Conservation (phyloP, 163 green algal species). For the Chlamydomonas reinhardtii region DNA sequence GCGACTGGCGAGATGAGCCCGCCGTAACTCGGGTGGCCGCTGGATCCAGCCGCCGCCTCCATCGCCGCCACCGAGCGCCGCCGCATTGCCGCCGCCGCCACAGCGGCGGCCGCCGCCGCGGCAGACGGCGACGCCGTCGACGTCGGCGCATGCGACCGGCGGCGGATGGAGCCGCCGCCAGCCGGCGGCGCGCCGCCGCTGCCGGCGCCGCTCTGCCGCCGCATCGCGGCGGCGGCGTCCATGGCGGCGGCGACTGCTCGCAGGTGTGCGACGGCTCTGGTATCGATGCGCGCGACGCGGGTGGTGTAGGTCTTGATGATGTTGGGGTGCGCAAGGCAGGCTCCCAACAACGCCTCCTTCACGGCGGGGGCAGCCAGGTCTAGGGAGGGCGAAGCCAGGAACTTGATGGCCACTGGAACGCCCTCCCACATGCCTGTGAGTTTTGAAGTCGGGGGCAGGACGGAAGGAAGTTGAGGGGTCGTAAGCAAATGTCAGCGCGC, state of each 20-base stretch:
- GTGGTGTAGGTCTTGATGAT: slow-evolving; percentile 46
- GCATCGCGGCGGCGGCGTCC: not conserved
- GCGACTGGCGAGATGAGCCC: no score
- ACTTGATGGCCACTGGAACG: slow-evolving; percentile 32
- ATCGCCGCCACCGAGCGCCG: not conserved
- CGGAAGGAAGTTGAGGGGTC: no score
- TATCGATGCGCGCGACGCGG: slow-evolving; percentile 27
- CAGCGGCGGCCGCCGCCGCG: not conserved
- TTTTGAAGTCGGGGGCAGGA: no score
- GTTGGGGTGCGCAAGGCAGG: slow-evolving; percentile 33
- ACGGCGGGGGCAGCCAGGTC: slow-evolving; percentile 32
- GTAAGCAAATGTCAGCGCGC: no score
- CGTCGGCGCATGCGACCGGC: no score
- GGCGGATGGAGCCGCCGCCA: not conserved
- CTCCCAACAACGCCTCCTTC: slow-evolving; percentile 31
- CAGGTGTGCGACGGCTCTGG: not conserved
- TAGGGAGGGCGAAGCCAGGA: slow-evolving; percentile 28
- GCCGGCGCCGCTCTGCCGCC: not conserved
- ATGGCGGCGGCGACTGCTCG: slow-evolving; percentile 20
- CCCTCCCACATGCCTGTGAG: slow-evolving; percentile 24
- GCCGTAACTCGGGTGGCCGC: no score
- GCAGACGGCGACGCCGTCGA: no score
- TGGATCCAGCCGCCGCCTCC: no score
- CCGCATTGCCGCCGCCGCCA: not conserved
- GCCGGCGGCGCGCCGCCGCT: not conserved